Percentiles rank a stretch among this genome's conserved stretches.
Evolutionary conservation across 2,329 filamentous ascomycete genomes (phyloP).

Genomic region (Eutypella sp.): DNA sequence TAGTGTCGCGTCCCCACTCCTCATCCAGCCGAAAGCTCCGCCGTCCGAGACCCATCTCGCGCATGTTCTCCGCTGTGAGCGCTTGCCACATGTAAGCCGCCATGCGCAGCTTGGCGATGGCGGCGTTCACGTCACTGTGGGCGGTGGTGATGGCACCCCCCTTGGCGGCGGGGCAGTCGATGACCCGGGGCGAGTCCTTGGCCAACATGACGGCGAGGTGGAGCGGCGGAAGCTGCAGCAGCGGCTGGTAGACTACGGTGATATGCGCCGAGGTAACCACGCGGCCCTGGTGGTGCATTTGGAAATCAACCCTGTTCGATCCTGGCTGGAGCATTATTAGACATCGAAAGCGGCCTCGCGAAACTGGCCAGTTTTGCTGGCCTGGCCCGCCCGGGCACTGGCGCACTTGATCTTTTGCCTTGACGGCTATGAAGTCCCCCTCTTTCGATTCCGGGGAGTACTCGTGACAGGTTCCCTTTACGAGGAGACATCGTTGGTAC

Average conservation of each 20-base stretch:
- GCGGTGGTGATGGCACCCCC: conserved; percentile 49
- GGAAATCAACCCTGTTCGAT: conserved; percentile 6
- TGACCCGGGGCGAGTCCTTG: conserved; percentile 63
- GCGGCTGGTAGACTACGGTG: conserved; percentile 46
- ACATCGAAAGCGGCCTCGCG: conserved; percentile 4
- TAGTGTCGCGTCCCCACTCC: conserved; percentile 63
- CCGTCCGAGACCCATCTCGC: conserved; percentile 48
- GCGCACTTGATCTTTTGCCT: conserved; percentile 5
- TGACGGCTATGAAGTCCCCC: conserved; percentile 8
- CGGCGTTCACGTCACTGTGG: conserved; percentile 51
- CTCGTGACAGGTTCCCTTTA: conserved; percentile 5
- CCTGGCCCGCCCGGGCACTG: neutral
- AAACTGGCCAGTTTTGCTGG: conserved; percentile 10
- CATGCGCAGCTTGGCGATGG: conserved; percentile 67
- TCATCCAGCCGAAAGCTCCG: conserved; percentile 71
- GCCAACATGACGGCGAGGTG: conserved; percentile 66
- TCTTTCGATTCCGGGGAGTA: neutral
- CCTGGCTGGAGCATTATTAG: conserved; percentile 11
- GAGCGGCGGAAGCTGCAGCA: conserved; percentile 54
- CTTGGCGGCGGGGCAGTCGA: conserved; percentile 60
- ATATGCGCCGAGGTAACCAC: neutral
- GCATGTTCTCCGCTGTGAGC: conserved; percentile 71
- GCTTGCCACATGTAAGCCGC: conserved; percentile 74
- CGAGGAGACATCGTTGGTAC: conserved; percentile 8
- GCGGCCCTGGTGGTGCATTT: conserved; percentile 3